Evolutionary conservation across 1,139 yeast species (phyloP), one percentile per base, ranked within the genome.

Genomic region (Pneumocystis carinii): DNA sequence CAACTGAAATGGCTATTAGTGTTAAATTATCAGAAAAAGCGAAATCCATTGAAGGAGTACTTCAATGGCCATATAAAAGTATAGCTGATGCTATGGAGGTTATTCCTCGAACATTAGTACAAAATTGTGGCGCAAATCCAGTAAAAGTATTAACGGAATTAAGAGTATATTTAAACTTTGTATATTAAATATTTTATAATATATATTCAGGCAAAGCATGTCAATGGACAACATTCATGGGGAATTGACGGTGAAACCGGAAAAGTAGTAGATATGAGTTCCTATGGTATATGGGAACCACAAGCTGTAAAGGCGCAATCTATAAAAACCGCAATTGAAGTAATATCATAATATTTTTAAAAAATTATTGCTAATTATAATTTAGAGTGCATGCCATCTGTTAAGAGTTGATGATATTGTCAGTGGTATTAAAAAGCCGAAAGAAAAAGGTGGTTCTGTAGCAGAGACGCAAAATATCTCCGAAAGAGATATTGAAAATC

Each of bases 51-150:
- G 97, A 90, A 75, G 98, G 98, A 65, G 86, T 92, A 65, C 90
- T 89, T 64, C 98, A 94, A 76, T 90, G 96, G 95, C 98, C 98
- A 62, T 94, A 92, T 77, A 95, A 89, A 76, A 97, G 98, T 5
- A 97, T 92, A 65, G 96, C 97, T 27, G 97, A 92, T 77, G 97
- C 98, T 1, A 87, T 92, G 79, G 99, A 92, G 76, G 96, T 94
- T 64, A 90, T 92, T 70, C 97, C 99, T 70, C 85, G 98, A 77
- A 94, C 98, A 4, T 81, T 92, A 72, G 85, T 92, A 66, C 98
- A 94, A 77, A 92, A 92, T 77, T 90, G 98, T 69, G 99, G 99
- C 70, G 97, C 96, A 38, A 90, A 90, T 74, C 90, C 98, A 63
- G 90, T 92, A 72, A 83, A 95, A 75, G 80, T 88, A 29, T 80